Conservation (phyloP, 768 basidiomycete species). For the Serpula lacrymans region DNA sequence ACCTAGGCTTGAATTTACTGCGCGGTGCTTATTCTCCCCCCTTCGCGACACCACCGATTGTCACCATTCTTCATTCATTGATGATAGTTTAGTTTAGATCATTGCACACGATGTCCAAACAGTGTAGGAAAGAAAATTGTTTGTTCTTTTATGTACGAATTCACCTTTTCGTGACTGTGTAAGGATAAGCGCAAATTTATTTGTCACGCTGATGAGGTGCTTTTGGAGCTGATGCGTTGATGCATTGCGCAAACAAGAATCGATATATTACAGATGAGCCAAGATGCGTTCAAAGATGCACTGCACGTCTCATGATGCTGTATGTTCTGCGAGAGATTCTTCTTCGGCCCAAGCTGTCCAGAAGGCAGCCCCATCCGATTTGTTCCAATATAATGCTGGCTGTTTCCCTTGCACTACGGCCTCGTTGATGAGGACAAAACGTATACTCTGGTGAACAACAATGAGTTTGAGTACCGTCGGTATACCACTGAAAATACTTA, state of each 20-base stretch:
- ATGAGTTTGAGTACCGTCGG: constrained; percentile 8
- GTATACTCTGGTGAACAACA: constrained; percentile 50
- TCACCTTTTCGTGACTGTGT: not conserved
- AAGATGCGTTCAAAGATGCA: too few relatives aligned
- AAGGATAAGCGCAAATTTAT: too few relatives aligned
- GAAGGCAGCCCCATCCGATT: constrained; percentile 62
- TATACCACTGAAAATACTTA: constrained; percentile 30
- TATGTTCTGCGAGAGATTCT: constrained; percentile 36
- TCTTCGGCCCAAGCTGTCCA: constrained; percentile 78
- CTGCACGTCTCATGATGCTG: too few relatives aligned
- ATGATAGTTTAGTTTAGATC: constrained; percentile 1
- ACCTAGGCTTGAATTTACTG: constrained; percentile 5
- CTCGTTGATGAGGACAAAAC: constrained; percentile 79
- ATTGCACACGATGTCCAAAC: not conserved
- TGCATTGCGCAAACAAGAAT: too few relatives aligned
- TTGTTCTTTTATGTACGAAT: constrained; percentile 3
- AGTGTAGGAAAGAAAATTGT: constrained; percentile 9
- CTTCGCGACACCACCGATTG: constrained; percentile 7
- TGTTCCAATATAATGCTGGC: constrained; percentile 72
- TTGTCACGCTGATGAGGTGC: not conserved
- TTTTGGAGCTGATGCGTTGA: too few relatives aligned
- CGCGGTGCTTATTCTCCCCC: constrained; percentile 7
- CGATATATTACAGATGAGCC: too few relatives aligned
- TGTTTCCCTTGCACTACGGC: constrained; percentile 62
- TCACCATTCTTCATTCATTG: constrained; percentile 7